Conservation (phyloP, 257 asterid species). For the Fraxinus anomala region DNA sequence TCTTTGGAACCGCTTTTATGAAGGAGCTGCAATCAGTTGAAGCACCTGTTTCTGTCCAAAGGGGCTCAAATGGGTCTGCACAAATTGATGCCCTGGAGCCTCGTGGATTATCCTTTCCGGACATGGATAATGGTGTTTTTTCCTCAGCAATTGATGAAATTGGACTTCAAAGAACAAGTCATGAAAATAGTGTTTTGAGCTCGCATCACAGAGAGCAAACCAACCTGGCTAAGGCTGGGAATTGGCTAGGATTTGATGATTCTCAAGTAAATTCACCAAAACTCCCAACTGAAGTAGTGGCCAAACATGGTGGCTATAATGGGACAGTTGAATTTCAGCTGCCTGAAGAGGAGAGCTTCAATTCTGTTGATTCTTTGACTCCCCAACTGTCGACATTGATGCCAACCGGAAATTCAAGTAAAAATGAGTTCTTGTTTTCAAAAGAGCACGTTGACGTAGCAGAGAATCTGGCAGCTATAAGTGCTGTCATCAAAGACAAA, state of each 20-base stretch:
- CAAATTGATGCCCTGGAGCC: conserved; percentile 39
- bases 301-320: conserved; percentile 46
- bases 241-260: conserved; percentile 59
- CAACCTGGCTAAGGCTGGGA: conserved; percentile 43
- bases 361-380: conserved; percentile 45
- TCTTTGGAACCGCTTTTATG: conserved; percentile 90
- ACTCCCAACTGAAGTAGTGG: conserved; percentile 35
- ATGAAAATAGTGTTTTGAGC: conserved; percentile 35
- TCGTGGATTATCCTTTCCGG: conserved; percentile 42
- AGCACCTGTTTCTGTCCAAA: conserved; percentile 82
- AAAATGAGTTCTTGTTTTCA: conserved; percentile 35
- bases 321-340: conserved; percentile 49
- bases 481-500: conserved; percentile 45
- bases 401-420: conserved; percentile 44
- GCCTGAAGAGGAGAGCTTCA: conserved; percentile 62
- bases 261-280: conserved; percentile 41
- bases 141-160: conserved; percentile 36
- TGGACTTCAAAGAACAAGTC: conserved; percentile 35
- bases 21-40: conserved; percentile 72
- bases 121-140: conserved; percentile 37
- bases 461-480: conserved; percentile 58
- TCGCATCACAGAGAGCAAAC: conserved; percentile 48
- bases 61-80: conserved; percentile 52
- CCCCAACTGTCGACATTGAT: conserved; percentile 37
- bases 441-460: conserved; percentile 45